Base-by-base conservation (phyloP, 2,329 filamentous ascomycete species). In the Pezicula radicicola region DNA sequence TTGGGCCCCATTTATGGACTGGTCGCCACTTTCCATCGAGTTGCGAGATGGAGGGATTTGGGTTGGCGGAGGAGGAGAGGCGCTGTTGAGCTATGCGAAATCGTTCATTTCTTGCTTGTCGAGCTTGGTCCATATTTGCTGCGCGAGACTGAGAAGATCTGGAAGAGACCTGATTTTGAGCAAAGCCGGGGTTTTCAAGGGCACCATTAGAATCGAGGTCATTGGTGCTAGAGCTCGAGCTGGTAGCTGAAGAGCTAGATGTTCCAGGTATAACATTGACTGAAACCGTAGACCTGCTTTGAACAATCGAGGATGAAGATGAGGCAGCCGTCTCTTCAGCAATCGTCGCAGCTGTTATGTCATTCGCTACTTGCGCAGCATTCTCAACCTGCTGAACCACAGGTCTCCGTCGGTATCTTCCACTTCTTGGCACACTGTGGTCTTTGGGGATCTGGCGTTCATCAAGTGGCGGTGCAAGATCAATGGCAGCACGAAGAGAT, bases 401-500 rank as follows among this genome's bases (percentile, higher is more conserved):
- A 49, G 52, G 16, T 48, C 36, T 42, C 56, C 55, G 48, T 60
- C 63, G 63, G 51, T 47, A 57, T 52, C 48, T 61, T 55, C 16
- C 63, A 62, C 52, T 62, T 57, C 56, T 73, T 9, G 83, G 82
- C 47, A 85, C 78, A 35, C 80, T 83, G 67, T 83, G 80, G 60
- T 85, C 83, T 40, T 77, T 72, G 3, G 83, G 82, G 48, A 84
- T 79, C 41, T 82, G 77, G 44, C 88, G 81, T 58, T 90, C 87
- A 59, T 91, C 88, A 37, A 91, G 77, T 1, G 86, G 81, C 1
- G 80, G 75, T 12, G 87, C 82, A 18, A 91, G 80, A 62, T 89
- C 85, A 54, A 91, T 87, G 44, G 84, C 87, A n/a, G 85, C 84
- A 61, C 85, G 88, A 9, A 89, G 71, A 3, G 75, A 75, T 62